These are phyloP conservation scores for Trichocomaceae sp. DNA, from an alignment of 2,329 filamentous ascomycete genomes.

Conservation along the genomic window DNA sequence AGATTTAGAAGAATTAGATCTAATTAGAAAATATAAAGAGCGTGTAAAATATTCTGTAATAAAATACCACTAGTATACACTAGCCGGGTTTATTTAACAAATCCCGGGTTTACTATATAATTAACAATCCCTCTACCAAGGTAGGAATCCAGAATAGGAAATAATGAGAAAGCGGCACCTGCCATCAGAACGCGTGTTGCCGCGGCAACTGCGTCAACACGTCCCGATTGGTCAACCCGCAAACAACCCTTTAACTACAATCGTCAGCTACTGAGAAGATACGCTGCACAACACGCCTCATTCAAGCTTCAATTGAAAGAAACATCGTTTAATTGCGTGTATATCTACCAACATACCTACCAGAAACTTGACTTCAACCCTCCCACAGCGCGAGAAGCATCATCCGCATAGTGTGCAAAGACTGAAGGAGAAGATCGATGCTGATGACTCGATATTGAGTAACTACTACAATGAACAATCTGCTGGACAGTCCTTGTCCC, in stretches of 20 bases:
- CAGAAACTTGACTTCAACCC: neutral
- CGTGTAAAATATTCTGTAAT: too few relatives aligned
- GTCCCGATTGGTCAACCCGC: conserved; percentile 1
- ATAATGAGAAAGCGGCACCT: neutral
- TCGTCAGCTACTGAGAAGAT: neutral
- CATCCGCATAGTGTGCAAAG: neutral
- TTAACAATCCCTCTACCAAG: too few relatives aligned
- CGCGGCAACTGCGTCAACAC: conserved; percentile 8
- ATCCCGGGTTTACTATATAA: too few relatives aligned
- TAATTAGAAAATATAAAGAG: too few relatives aligned
- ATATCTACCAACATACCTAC: neutral
- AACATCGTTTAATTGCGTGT: neutral
- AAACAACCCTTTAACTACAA: neutral
- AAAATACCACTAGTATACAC: too few relatives aligned
- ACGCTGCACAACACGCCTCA: too few relatives aligned
- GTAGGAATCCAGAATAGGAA: too few relatives aligned
- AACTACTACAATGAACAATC: conserved; percentile 10
- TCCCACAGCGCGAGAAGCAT: neutral
- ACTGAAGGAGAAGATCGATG: neutral
- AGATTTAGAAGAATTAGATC: too few relatives aligned
- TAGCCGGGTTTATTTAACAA: too few relatives aligned
- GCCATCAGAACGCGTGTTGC: neutral
- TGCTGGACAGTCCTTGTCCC: conserved; percentile 31
- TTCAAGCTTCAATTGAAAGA: neutral
- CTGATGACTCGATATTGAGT: neutral